Conservation (phyloP, 257 asterid species). For the Solanum pennellii region DNA sequence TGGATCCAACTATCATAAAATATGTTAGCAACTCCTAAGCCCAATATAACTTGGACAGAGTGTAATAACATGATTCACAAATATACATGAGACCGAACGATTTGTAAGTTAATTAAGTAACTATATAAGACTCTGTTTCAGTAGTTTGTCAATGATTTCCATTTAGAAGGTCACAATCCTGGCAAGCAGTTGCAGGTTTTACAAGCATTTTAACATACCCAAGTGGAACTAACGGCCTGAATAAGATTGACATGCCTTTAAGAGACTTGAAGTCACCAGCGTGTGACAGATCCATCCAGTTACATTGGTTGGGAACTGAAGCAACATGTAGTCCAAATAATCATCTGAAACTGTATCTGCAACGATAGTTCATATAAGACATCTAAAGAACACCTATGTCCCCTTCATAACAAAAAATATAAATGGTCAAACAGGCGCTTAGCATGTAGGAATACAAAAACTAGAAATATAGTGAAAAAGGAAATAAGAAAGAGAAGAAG, state of each 20-base stretch:
- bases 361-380: background rate
- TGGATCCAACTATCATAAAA: background rate
- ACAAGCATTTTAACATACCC: background rate
- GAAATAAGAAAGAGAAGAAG: background rate
- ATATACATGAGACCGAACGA: background rate
- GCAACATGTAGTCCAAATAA: slow-evolving; percentile 86
- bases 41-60: background rate
- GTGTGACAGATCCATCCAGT: slow-evolving; percentile 98
- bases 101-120: background rate
- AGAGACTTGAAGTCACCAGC: slow-evolving; percentile 87
- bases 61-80: background rate
- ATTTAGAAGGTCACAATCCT: background rate
- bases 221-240: slow-evolving; percentile 21
- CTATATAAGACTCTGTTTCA: background rate
- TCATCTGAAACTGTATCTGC: slow-evolving; percentile 92
- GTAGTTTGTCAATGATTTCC: background rate
- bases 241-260: slow-evolving; percentile 69
- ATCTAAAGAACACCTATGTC: background rate
- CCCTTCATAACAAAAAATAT: background rate
- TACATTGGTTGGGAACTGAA: slow-evolving; percentile 91
- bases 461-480: background rate
- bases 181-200: background rate
- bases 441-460: background rate
- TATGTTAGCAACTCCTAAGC: background rate
- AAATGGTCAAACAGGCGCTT: background rate